phyloP scores from a whole-genome alignment of 768 basidiomycete species.

The Boletellus sp. region DNA sequence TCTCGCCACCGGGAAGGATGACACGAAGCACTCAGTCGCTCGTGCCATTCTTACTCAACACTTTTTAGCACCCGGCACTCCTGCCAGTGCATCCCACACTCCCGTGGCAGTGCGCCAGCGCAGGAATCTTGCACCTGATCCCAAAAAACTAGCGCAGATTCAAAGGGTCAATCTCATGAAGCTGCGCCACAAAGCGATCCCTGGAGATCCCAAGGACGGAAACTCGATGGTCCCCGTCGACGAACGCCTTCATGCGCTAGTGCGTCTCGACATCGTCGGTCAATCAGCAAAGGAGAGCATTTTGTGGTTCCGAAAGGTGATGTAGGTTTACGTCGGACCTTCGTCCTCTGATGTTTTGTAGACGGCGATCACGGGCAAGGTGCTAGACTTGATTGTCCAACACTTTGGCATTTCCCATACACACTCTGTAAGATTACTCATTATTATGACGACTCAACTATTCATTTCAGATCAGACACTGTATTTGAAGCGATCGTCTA shows the following conservation, averaged over 20 bases:
- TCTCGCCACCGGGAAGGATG: slow-evolving; percentile 4
- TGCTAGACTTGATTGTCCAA: slow-evolving; percentile 50
- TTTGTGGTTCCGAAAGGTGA: slow-evolving; percentile 75
- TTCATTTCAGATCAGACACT: slow-evolving; percentile 40
- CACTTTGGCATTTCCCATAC: slow-evolving; percentile 14
- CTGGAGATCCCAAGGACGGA: slow-evolving; percentile 59
- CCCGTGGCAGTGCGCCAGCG: slow-evolving; percentile 26
- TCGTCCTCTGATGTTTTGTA: slow-evolving; percentile 25
- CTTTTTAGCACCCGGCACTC: slow-evolving; percentile 33
- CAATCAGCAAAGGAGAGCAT: slow-evolving; percentile 37
- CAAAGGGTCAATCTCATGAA: slow-evolving; percentile 67
- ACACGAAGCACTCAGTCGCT: slow-evolving; percentile 44
- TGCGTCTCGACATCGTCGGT: slow-evolving; percentile 27
- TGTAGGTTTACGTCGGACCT: background rate
- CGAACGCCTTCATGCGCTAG: slow-evolving; percentile 57
- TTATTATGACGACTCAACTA: background rate
- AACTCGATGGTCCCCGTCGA: slow-evolving; percentile 43
- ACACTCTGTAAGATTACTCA: slow-evolving; percentile 12
- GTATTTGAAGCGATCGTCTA: slow-evolving; percentile 32
- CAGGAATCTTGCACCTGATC: slow-evolving; percentile 42
- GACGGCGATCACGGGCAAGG: slow-evolving; percentile 56
- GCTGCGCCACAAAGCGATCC: slow-evolving; percentile 65
- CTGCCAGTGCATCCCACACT: slow-evolving; percentile 21
- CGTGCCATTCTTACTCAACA: slow-evolving; percentile 51
- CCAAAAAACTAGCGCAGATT: slow-evolving; percentile 50